phyloP scores from a whole-genome alignment of 139 green algal species.

The Gonium pectorale region DNA sequence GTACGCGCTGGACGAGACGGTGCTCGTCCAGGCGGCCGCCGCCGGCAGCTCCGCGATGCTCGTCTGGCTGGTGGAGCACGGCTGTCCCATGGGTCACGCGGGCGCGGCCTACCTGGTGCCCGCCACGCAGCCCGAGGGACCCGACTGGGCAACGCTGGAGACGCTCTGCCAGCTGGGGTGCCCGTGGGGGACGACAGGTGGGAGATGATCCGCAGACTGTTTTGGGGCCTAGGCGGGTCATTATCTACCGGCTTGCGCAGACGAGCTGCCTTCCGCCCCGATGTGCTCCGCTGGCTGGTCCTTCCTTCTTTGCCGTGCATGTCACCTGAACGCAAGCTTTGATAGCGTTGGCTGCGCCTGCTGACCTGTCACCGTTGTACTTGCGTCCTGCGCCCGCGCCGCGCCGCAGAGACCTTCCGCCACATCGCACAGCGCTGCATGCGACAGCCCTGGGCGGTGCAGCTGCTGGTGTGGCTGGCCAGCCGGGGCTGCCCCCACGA shows the following conservation, averaged over 20 bases:
- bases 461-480: slow-evolving; percentile 2
- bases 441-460: background rate
- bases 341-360: no score
- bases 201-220: no score
- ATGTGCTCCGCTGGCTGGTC: no score
- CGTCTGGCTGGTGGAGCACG: background rate
- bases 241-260: no score
- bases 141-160: background rate
- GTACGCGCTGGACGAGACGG: background rate
- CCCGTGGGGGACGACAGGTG: background rate
- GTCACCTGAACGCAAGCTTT: no score
- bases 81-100: slow-evolving; percentile 12
- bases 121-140: background rate
- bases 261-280: no score
- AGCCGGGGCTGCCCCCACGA: background rate
- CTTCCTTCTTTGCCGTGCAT: no score
- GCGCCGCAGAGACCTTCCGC: background rate
- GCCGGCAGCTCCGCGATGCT: background rate
- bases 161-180: background rate
- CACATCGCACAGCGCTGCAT: background rate
- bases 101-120: background rate
- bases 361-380: no score
- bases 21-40: background rate
- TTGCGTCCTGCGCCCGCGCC: no score
- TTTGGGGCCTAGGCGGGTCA: no score